Conservation (phyloP, 768 basidiomycete species). For the Tylopilus sp. region DNA sequence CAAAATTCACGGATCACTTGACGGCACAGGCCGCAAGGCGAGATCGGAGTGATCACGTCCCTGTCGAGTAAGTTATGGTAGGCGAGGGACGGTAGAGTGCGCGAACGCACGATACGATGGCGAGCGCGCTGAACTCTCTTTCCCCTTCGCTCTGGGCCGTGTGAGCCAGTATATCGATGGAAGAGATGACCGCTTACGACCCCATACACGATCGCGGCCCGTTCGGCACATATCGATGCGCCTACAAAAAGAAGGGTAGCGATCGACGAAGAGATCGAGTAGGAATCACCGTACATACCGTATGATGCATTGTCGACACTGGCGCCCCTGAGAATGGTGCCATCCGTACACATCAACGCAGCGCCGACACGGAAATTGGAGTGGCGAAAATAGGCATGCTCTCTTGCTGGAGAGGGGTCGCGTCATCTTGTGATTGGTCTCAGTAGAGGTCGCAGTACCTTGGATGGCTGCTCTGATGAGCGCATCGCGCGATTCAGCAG, state of each 20-base stretch:
- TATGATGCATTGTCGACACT: conserved; percentile 95
- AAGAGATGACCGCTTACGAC: conserved; percentile 52
- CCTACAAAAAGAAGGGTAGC: conserved; percentile 43
- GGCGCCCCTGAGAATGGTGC: conserved; percentile 73
- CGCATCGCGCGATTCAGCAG: conserved; percentile 41
- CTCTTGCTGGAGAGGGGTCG: conserved; percentile 46
- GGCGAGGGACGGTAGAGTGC: too few relatives aligned
- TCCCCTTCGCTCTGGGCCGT: conserved; percentile 85
- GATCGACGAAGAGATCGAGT: neutral
- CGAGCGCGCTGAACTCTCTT: conserved; percentile 66
- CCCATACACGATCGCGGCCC: conserved; percentile 87
- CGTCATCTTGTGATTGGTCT: neutral
- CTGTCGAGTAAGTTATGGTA: conserved; percentile 38
- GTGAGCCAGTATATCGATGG: neutral
- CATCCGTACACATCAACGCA: conserved; percentile 67
- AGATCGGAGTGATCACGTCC: conserved; percentile 65
- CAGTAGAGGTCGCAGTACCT: conserved; percentile 35
- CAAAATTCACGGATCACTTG: conserved; percentile 90
- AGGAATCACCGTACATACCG: conserved; percentile 43
- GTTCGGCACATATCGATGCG: conserved; percentile 87
- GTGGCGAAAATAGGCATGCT: conserved; percentile 75
- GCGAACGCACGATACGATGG: conserved; percentile 64
- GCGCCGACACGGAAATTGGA: conserved; percentile 93
- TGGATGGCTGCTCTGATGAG: conserved; percentile 60
- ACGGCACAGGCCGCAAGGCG: conserved; percentile 92